These are phyloP conservation scores for Lepiota venenata DNA, from an alignment of 768 basidiomycete genomes.

Conservation along the genomic window DNA sequence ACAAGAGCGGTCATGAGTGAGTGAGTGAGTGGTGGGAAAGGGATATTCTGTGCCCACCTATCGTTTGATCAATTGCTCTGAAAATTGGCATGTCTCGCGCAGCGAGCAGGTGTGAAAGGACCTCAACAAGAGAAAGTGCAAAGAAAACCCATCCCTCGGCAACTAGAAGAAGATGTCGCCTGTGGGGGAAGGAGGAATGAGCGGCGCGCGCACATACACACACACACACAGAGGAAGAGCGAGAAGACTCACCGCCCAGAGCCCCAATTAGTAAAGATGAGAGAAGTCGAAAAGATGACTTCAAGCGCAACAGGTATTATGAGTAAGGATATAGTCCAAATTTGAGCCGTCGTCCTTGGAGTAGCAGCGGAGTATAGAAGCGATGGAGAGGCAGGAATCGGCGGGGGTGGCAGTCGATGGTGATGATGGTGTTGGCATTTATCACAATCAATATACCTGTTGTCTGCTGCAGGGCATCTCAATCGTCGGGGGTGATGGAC, in stretches of 20 bases:
- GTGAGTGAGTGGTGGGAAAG: too few relatives aligned
- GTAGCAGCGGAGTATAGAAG: conserved; percentile 69
- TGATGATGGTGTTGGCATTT: conserved; percentile 21
- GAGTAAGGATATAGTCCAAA: conserved; percentile 42
- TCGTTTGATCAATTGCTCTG: conserved; percentile 49
- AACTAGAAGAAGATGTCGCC: conserved; percentile 38
- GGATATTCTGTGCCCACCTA: conserved; percentile 44
- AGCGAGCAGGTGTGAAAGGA: conserved; percentile 52
- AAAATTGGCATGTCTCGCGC: conserved; percentile 44
- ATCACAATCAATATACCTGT: background rate
- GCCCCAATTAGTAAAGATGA: conserved; percentile 47
- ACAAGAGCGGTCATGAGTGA: background rate
- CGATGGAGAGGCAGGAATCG: conserved; percentile 65
- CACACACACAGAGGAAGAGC: too few relatives aligned
- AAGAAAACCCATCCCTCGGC: conserved; percentile 64
- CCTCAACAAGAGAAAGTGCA: conserved; percentile 54
- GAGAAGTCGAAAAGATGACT: conserved; percentile 50
- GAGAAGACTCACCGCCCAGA: conserved; percentile 46
- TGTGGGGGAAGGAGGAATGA: background rate
- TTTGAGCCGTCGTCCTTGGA: conserved; percentile 33
- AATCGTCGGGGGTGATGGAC: conserved; percentile 9
- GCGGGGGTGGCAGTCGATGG: conserved; percentile 25
- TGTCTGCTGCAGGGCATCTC: conserved; percentile 2
- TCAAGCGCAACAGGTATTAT: conserved; percentile 66
- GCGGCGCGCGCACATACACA: too few relatives aligned